Percentiles rank a stretch among this genome's conserved stretches.
Evolutionary conservation across 129 eudicot species (phyloP).

Genomic region (Tagetes erecta): DNA sequence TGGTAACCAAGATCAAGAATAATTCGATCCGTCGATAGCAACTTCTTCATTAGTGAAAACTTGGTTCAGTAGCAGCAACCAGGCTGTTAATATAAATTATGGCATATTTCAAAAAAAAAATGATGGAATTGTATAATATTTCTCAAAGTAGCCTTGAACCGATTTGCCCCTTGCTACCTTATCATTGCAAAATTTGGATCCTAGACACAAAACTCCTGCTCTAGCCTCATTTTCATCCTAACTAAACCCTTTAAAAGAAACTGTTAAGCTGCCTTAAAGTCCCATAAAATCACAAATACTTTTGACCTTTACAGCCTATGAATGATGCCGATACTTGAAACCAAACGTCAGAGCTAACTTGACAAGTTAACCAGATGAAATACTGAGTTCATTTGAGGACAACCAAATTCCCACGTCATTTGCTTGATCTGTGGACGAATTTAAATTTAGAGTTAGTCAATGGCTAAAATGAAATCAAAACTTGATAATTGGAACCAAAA

Average conservation of each 20-base stretch:
- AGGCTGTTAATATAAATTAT: too few relatives aligned
- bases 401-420: slow-evolving; percentile 28
- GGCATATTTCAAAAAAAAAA: background rate
- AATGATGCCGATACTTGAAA: background rate
- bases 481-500: too few relatives aligned
- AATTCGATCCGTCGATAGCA: too few relatives aligned
- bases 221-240: background rate
- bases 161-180: background rate
- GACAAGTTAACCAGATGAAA: slow-evolving; percentile 16
- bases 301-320: slow-evolving; percentile 7
- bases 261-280: slow-evolving; percentile 13
- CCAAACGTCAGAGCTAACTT: background rate
- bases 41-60: too few relatives aligned
- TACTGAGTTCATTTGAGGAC: slow-evolving; percentile 1
- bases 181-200: background rate
- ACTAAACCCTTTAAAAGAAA: background rate
- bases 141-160: background rate
- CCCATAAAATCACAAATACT: slow-evolving; percentile 1
- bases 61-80: too few relatives aligned
- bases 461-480: too few relatives aligned
- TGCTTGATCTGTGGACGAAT: slow-evolving; percentile 24
- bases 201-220: background rate
- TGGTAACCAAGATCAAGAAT: too few relatives aligned
- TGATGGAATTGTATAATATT: background rate
- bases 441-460: background rate